phyloP scores from a whole-genome alignment of 352 stramenopile species.

The Plasmopara viticola region DNA sequence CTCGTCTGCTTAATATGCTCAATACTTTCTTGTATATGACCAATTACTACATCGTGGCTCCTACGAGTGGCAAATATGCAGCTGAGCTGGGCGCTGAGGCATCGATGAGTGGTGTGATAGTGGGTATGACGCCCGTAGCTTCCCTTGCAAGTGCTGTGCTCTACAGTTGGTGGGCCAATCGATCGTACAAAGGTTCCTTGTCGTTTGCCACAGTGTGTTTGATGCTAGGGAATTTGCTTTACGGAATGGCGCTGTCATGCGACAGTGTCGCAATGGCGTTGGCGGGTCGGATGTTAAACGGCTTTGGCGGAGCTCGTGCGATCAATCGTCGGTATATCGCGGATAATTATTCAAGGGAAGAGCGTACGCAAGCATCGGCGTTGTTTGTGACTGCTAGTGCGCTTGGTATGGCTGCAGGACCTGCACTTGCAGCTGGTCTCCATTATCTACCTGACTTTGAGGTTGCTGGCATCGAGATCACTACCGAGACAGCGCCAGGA shows the following conservation, averaged over 20 bases:
- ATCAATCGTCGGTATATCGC: slow-evolving; percentile 90
- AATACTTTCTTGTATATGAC: slow-evolving; percentile 97
- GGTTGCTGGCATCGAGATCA: slow-evolving; percentile 56
- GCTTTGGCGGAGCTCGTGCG: slow-evolving; percentile 86
- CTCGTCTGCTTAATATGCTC: slow-evolving; percentile 90
- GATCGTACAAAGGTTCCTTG: slow-evolving; percentile 83
- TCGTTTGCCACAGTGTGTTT: slow-evolving; percentile 78
- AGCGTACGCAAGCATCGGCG: slow-evolving; percentile 88
- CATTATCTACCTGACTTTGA: slow-evolving; percentile 71
- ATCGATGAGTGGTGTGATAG: slow-evolving; percentile 90
- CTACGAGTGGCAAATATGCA: slow-evolving; percentile 91
- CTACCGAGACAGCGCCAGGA: slow-evolving; percentile 84
- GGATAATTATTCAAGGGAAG: slow-evolving; percentile 82
- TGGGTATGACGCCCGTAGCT: slow-evolving; percentile 95
- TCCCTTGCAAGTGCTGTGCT: slow-evolving; percentile 90
- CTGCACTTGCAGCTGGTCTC: slow-evolving; percentile 57
- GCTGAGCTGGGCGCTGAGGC: slow-evolving; percentile 82
- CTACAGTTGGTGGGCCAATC: slow-evolving; percentile 93
- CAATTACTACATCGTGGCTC: slow-evolving; percentile 98
- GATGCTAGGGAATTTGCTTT: slow-evolving; percentile 84
- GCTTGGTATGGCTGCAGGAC: slow-evolving; percentile 88
- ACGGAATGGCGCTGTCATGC: slow-evolving; percentile 72
- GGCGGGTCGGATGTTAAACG: slow-evolving; percentile 87
- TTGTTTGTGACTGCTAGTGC: slow-evolving; percentile 90
- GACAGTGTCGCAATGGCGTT: slow-evolving; percentile 86